Percentiles rank a stretch among this genome's conserved stretches.
These are phyloP conservation scores for Termitomyces sp. DNA, from an alignment of 768 basidiomycete species.

Conservation along the genomic window DNA sequence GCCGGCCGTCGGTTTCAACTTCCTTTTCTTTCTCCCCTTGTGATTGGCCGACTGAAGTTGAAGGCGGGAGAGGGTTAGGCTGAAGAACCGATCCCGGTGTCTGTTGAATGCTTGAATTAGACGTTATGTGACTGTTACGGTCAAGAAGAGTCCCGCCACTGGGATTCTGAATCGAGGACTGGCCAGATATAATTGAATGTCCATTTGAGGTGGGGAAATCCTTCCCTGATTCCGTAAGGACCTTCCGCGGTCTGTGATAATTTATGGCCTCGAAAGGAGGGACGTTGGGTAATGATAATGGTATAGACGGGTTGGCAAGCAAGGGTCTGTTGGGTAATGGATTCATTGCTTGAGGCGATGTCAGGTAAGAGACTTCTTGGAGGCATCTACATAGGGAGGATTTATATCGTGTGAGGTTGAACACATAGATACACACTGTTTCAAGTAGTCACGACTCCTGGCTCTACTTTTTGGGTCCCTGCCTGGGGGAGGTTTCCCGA, in stretches of 20 bases:
- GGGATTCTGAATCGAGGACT: constrained; percentile 44
- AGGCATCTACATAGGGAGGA: constrained; percentile 58
- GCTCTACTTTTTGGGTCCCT: constrained; percentile 96
- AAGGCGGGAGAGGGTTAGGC: constrained; percentile 28
- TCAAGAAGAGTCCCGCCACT: constrained; percentile 45
- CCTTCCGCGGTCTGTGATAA: constrained; percentile 78
- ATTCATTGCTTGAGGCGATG: constrained; percentile 96
- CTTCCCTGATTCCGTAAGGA: constrained; percentile 70
- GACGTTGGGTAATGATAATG: constrained; percentile 64
- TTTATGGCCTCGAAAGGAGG: constrained; percentile 70
- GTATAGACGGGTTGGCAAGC: constrained; percentile 57
- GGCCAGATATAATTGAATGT: constrained; percentile 47
- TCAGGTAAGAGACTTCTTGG: constrained; percentile 97
- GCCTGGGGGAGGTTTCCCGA: constrained; percentile 71
- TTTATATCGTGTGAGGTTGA: constrained; percentile 9
- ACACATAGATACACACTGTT: constrained; percentile 61
- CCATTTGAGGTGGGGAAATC: constrained; percentile 67
- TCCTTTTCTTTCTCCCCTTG: constrained; percentile 41
- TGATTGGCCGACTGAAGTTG: constrained; percentile 22
- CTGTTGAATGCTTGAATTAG: constrained; percentile 35
- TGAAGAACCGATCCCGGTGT: constrained; percentile 18
- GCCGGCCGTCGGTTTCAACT: constrained; percentile 42
- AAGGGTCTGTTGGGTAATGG: constrained; percentile 87
- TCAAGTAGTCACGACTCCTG: constrained; percentile 92
- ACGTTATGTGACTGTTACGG: constrained; percentile 39